These are phyloP conservation scores for Harringtonia aguacate DNA, from an alignment of 2,329 filamentous ascomycete genomes.

Conservation along the genomic window DNA sequence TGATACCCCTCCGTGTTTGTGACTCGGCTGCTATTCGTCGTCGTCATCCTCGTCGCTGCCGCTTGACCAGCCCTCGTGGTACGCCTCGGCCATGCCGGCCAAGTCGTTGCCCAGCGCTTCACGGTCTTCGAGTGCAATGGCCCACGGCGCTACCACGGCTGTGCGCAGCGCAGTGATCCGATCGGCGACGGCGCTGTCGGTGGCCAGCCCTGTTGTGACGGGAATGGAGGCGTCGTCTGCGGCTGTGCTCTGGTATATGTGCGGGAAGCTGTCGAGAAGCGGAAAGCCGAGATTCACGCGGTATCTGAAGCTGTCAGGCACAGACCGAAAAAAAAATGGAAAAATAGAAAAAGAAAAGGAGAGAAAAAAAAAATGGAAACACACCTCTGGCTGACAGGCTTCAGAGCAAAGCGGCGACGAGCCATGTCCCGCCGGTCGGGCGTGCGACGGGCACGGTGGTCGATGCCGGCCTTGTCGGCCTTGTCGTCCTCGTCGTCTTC, in stretches of 20 bases:
- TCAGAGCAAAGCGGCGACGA: slow-evolving; percentile 15
- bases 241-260: slow-evolving; percentile 48
- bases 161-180: slow-evolving; percentile 56
- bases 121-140: slow-evolving; percentile 64
- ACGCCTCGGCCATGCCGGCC: slow-evolving; percentile 74
- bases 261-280: slow-evolving; percentile 72
- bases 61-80: slow-evolving; percentile 79
- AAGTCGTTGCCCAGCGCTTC: slow-evolving; percentile 76
- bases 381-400: slow-evolving; percentile 17
- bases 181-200: slow-evolving; percentile 61
- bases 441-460: background rate
- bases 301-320: slow-evolving; percentile 28
- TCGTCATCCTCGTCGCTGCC: slow-evolving; percentile 64
- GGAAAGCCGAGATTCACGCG: slow-evolving; percentile 55
- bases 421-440: slow-evolving; percentile 11
- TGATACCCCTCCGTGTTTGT: background rate
- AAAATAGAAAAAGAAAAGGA: no score
- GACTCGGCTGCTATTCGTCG: slow-evolving; percentile 18
- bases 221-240: slow-evolving; percentile 27
- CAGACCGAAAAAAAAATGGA: background rate
- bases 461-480: slow-evolving; percentile 10
- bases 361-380: background rate
- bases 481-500: background rate
- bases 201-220: slow-evolving; percentile 54
- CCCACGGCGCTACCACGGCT: slow-evolving; percentile 37